Evolutionary conservation across 805 yeast species (phyloP), one percentile per base, ranked within the genome.

Genomic region (Lipomyces mesembrius): DNA sequence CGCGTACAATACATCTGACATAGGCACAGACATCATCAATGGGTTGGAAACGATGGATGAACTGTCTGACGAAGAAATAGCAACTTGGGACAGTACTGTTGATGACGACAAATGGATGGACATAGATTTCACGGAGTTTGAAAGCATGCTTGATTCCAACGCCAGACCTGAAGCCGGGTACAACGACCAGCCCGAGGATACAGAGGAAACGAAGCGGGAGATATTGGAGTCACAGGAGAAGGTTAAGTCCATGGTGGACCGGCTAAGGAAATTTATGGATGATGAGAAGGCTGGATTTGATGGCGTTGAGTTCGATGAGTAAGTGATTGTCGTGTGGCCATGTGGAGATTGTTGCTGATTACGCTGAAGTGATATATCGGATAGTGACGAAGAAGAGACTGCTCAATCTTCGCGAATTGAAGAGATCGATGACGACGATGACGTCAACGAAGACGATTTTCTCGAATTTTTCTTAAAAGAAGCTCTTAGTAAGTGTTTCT

Each of bases 401-500:
- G 22, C 20, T 3, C 22, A 6, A 43, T 52, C 35, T 25, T 11
- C 34, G 73, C 60, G 59, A 32, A 72, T 65, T 37, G 29, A 55
- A 25, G 65, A 68, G 58, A 54, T 64, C 60, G 72, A 69, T 0
- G 80, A 79, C 60, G 77, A 78, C 11, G 74, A 81, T 20, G 84
- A 80, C 62, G 84, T 87, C 8, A 86, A 85, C 72, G 90, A 87
- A 71, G 91, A 88, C 73, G 91, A 88, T 72, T 88, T 88, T 73
- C 85, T 88, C 71, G 92, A 88, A 73, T 87, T 81, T 71, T 86
- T 87, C 73, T 77, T 85, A 12, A 81, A 82, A 63, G 84, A 86
- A 37, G 90, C 87, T 0, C 71, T 87, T 32, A 80, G 70, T 67
- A 60, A 17, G 70, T 56, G 22, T 8, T 43, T 17, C 49, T 17